Percentiles rank a stretch among this genome's conserved stretches.
These are phyloP conservation scores for Akanthomyces lecanii DNA, from an alignment of 2,329 filamentous ascomycete species.

Conservation along the genomic window DNA sequence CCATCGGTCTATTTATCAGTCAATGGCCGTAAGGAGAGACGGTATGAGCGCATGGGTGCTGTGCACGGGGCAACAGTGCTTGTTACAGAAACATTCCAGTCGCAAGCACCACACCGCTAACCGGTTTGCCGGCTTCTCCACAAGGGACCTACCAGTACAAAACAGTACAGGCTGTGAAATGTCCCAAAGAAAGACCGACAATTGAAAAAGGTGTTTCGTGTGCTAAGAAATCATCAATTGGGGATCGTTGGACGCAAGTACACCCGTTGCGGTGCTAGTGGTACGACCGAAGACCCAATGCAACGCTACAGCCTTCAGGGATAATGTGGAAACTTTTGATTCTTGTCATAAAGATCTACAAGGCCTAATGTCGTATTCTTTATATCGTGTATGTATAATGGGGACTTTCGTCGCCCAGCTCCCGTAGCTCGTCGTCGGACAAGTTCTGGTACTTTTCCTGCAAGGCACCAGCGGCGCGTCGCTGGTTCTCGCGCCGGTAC, in stretches of 20 bases:
- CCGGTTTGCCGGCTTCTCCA: not conserved
- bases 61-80: not conserved
- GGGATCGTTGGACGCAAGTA: no score
- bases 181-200: no score
- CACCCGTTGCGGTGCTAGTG: no score
- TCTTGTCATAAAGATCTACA: not conserved
- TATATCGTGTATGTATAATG: conserved; percentile 43
- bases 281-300: no score
- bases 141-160: not conserved
- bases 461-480: conserved; percentile 36
- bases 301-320: no score
- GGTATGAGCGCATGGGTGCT: not conserved
- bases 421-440: conserved; percentile 44
- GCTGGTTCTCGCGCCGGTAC: conserved; percentile 45
- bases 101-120: not conserved
- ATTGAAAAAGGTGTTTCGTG: no score
- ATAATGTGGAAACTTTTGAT: not conserved
- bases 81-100: conserved; percentile 12
- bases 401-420: conserved; percentile 51
- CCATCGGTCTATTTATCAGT: not conserved
- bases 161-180: no score
- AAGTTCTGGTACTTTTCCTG: conserved; percentile 37
- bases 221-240: no score
- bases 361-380: not conserved
- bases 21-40: no score